These are phyloP conservation scores for Fusarium chaquense DNA, from an alignment of 2,329 filamentous ascomycete genomes.

Conservation along the genomic window DNA sequence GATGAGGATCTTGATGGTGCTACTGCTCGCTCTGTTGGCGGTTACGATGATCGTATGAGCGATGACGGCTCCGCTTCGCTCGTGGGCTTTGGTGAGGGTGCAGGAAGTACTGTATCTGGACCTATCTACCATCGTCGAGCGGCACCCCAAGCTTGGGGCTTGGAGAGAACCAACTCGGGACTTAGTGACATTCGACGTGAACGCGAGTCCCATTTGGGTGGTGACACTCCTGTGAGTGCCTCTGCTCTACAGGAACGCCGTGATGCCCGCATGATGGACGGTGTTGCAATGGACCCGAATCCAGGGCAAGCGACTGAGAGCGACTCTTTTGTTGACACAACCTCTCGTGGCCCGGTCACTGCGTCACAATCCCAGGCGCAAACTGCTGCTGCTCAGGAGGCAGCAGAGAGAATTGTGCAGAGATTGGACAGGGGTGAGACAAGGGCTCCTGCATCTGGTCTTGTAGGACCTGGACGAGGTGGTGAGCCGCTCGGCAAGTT, in stretches of 20 bases:
- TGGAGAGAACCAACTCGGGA: conserved; percentile 66
- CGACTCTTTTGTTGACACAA: conserved; percentile 73
- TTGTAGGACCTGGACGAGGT: conserved; percentile 60
- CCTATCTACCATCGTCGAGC: conserved; percentile 73
- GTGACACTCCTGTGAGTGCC: conserved; percentile 60
- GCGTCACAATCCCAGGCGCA: conserved; percentile 49
- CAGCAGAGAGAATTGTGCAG: conserved; percentile 73
- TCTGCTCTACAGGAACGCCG: conserved; percentile 64
- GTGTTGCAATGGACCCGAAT: conserved; percentile 69
- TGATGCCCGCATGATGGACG: conserved; percentile 75
- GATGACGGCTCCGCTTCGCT: conserved; percentile 86
- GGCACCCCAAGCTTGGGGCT: conserved; percentile 57
- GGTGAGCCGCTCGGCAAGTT: conserved; percentile 67
- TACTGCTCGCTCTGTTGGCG: conserved; percentile 61
- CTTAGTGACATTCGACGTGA: conserved; percentile 61
- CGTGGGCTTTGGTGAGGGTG: conserved; percentile 93
- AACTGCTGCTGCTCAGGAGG: conserved; percentile 56
- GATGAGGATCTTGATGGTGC: conserved; percentile 65
- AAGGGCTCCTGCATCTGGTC: conserved; percentile 52
- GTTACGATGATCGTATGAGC: conserved; percentile 79
- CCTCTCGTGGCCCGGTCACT: conserved; percentile 68
- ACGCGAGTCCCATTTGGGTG: conserved; percentile 50
- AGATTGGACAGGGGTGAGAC: conserved; percentile 66
- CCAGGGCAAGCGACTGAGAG: conserved; percentile 63
- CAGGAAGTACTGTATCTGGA: conserved; percentile 84